Conservation (phyloP, 306 rosid species). For the Ammopiptanthus mongolicus region DNA sequence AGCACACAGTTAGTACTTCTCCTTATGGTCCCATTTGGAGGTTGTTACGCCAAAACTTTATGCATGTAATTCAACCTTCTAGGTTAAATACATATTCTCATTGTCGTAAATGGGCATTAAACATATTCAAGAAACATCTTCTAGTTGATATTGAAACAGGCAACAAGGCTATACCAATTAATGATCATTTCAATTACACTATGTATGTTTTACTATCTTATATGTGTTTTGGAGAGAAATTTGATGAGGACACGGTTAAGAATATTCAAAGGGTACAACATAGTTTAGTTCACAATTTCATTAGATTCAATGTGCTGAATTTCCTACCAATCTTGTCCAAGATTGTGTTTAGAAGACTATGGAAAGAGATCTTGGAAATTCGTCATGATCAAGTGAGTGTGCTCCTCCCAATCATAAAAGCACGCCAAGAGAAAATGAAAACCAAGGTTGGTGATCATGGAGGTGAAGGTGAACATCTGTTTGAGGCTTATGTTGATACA, state of each 20-base stretch:
- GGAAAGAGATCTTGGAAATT: slow-evolving; percentile 35
- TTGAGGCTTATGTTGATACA: slow-evolving; percentile 42
- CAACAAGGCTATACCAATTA: not conserved
- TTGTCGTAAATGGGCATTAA: slow-evolving; percentile 38
- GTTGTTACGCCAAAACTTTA: slow-evolving; percentile 39
- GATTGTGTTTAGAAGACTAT: slow-evolving; percentile 33
- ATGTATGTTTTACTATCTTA: slow-evolving; percentile 24
- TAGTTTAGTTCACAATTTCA: slow-evolving; percentile 21
- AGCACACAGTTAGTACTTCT: slow-evolving; percentile 15
- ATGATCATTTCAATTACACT: slow-evolving; percentile 28
- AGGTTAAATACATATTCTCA: slow-evolving; percentile 20
- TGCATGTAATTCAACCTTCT: slow-evolving; percentile 35
- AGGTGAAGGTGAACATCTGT: not conserved
- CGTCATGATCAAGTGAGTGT: slow-evolving; percentile 25
- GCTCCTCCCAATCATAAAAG: slow-evolving; percentile 43
- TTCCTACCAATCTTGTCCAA: slow-evolving; percentile 35
- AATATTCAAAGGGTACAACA: slow-evolving; percentile 26
- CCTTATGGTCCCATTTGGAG: slow-evolving; percentile 46
- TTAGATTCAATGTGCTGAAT: slow-evolving; percentile 40
- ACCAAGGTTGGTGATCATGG: not conserved
- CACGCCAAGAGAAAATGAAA: slow-evolving; percentile 24
- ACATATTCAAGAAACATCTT: slow-evolving; percentile 8
- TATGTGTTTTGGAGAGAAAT: slow-evolving; percentile 42
- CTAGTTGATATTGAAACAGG: slow-evolving; percentile 1
- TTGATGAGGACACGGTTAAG: slow-evolving; percentile 10